Evolutionary conservation across 345 rosid genomes (phyloP), one percentile per base, ranked within the genome.

Genomic region (Syzygium oleosum): DNA sequence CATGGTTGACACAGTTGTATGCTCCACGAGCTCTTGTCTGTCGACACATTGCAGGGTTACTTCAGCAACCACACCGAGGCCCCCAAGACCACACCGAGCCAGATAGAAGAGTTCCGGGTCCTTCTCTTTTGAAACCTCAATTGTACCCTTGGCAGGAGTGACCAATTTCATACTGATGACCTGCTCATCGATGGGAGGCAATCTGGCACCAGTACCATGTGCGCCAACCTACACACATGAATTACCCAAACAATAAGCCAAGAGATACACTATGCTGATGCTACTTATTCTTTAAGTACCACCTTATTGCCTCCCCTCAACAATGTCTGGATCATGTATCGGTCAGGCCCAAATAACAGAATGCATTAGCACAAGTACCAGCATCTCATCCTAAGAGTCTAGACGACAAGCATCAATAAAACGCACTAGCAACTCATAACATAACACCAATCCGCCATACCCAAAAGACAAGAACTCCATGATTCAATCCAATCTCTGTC

Each of bases 181-280:
- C 91, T 98, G 99, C 90, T 96, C 99, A 73, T 98, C 99, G 88
- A 98, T 94, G 68, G 98, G 99, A 88, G 97, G 99, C 93, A 98
- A 90, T 87, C 92, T 93, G 88, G 99, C 99, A 89, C 99, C 99
- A 34, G 98, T 96, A 86, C 98, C 99, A 90, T 96, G 99, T n/a
- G 99, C 99, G 78, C 99, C 99, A 85, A 98, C 99, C 99, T 98
- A 89, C 86, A 86, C 55, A 86, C 22, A 88, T 58, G 51, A 41
- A 86, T 86, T 38, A 43, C 85, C 51, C 63, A 8, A 51, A 23
- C 46, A 54, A 38, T 59, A 63, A 86, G 55, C 73, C 14, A 63
- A 65, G 73, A 41, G 84, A 17, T 29, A 19, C 41, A 31, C 68
- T 23, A 53, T 85, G 61, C 56, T 51, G 0, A 29, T 16, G 59